Conservation (phyloP, 495 filamentous ascomycete species). For the Symbiotaphrina buchneri region DNA sequence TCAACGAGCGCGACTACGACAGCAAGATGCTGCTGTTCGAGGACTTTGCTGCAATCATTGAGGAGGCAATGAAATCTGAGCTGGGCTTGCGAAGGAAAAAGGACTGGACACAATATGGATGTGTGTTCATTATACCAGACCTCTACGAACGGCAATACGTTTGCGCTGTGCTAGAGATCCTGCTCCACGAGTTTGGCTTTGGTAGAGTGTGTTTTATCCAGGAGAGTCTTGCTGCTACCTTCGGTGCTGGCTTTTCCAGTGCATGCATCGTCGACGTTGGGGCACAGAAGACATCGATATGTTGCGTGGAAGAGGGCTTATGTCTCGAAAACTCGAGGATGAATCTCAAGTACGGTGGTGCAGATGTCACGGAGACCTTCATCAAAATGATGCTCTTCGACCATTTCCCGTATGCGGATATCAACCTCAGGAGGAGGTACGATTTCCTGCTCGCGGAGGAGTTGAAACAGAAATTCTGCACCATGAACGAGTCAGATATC, state of each 20-base stretch:
- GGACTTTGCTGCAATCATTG: slow-evolving; percentile 69
- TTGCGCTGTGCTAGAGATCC: slow-evolving; percentile 55
- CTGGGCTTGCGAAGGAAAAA: slow-evolving; percentile 53
- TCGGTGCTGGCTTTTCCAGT: slow-evolving; percentile 83
- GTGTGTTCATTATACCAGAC: slow-evolving; percentile 87
- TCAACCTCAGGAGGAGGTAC: slow-evolving; percentile 74
- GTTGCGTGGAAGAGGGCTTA: slow-evolving; percentile 93
- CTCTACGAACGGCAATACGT: slow-evolving; percentile 89
- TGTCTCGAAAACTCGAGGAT: slow-evolving; percentile 78
- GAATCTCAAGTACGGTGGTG: slow-evolving; percentile 84
- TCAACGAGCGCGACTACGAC: slow-evolving; percentile 76
- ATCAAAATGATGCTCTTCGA: slow-evolving; percentile 94
- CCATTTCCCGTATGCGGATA: slow-evolving; percentile 81
- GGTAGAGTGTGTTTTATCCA: slow-evolving; percentile 80
- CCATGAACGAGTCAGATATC: slow-evolving; percentile 65
- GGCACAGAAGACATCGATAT: slow-evolving; percentile 93
- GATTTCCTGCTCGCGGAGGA: slow-evolving; percentile 91
- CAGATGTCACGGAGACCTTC: slow-evolving; percentile 83
- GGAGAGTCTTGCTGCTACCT: slow-evolving; percentile 82
- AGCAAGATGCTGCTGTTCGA: slow-evolving; percentile 53
- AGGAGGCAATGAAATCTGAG: slow-evolving; percentile 65
- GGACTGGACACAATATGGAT: slow-evolving; percentile 77
- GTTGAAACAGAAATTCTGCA: slow-evolving; percentile 74
- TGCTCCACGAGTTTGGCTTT: slow-evolving; percentile 76
- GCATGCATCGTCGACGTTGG: slow-evolving; percentile 93